Base-by-base conservation (phyloP, 805 yeast species). In the Candida yuanshanica region DNA sequence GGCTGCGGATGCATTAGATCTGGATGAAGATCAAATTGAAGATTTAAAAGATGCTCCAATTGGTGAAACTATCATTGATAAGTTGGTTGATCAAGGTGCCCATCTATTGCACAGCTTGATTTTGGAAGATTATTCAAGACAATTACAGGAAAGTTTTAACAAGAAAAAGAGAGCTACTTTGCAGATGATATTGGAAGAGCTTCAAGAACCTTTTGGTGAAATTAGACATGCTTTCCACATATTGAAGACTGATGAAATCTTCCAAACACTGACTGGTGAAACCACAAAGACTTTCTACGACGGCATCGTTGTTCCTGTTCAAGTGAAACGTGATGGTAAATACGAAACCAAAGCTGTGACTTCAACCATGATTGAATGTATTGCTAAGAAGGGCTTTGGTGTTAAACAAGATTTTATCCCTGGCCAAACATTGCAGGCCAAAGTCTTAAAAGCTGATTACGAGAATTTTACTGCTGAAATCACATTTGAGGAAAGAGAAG, bases 1-100 rank as follows among this genome's bases (percentile, higher is more conserved):
- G 90, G 98, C 97, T 7, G 93, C 96, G 2, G 99, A 93, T 68
- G 98, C 99, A 2, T 72, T 93, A 49, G 99, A 91, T 59, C 74
- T 90, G 49, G 96, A 89, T 53, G 99, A 95, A 55, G 98, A 91
- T 62, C 96, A 88, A 50, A 72, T 85, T 55, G 83, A 80, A 3
- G 89, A 83, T 43, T 62, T 81, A 37, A 90, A 87, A 56, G 82
- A 79, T 46, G 84, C 68, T 29, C 63, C 65, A n/a, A 65, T 83
- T 45, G 93, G 90, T 37, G 90, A 90, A 35, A 85, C 88, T 3
- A 83, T 87, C 36, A 56, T 56, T 42, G 61, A 56, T 47, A 77
- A 78, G 46, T 81, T 83, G 58, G 71, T 88, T 44, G 73, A 79
- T 58, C 77, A 75, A n/a, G 76, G 72, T 46, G 87, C 79, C 27